Evolutionary conservation across 192 early-diverging fungal genomes (phyloP), one percentile per base, ranked within the genome.

Genomic region (Kappamyces sp.): DNA sequence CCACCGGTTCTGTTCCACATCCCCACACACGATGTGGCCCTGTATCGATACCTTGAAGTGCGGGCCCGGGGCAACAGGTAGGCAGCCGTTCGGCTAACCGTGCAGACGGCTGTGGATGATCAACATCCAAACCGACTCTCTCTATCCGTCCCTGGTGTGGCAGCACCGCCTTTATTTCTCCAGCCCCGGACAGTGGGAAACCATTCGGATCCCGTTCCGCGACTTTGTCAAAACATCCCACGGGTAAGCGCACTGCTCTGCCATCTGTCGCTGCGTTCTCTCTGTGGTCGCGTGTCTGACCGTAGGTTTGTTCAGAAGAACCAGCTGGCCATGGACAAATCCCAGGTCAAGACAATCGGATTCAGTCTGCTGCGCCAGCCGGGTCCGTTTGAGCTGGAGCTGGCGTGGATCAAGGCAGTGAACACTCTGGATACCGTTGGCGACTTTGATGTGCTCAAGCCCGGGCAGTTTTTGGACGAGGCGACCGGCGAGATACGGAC

Each of bases 221-320:
- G 90, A 90, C 66, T 98, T 98, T 68, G 87, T 94, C 33, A 70
- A 94, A 40, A 98, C 94, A 5, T 86, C 84, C 62, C 85, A 94
- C 61, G 90, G 93, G 40, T 81, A 87, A 41, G 5, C 42, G 3
- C 13, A 23, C 23, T 23, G 23, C 23, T 23, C 23, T 23, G 23
- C 23, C 23, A 23, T 23, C 23, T 23, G 23, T 23, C 23, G 23
- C 23, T 23, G 23, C 23, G 0, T 23, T 23, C 23, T 23, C 23
- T 23, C 23, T 23, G 23, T 23, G 23, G 23, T 23, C 23, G 23
- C 23, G 23, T 23, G 23, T 3, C n/a, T 32, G n/a, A 15, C 42
- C 36, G 32, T 41, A 35, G 55, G 47, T 57, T 41, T 57, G 88
- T 95, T 40, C 83, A 93, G 65, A 80, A 85, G 47, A 79, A 87